These are phyloP conservation scores for Tricholoma saponaceum DNA, from an alignment of 768 basidiomycete genomes.

Conservation along the genomic window DNA sequence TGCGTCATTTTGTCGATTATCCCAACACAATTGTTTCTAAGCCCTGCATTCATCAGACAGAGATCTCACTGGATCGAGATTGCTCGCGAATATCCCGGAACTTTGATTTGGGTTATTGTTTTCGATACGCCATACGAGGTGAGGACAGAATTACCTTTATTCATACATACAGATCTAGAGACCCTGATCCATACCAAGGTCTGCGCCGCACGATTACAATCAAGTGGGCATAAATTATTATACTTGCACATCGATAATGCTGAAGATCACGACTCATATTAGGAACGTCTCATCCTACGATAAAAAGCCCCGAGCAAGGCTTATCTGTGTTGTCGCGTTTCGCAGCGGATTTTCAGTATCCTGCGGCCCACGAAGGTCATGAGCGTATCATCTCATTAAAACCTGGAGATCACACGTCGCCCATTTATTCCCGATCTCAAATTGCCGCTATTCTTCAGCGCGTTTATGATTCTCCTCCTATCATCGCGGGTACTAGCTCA, in stretches of 20 bases:
- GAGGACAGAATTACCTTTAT: slow-evolving; percentile 19
- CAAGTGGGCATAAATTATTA: slow-evolving; percentile 40
- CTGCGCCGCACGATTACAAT: slow-evolving; percentile 56
- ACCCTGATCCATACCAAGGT: slow-evolving; percentile 35
- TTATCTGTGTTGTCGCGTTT: slow-evolving; percentile 63
- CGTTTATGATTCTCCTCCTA: slow-evolving; percentile 40
- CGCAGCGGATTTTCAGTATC: slow-evolving; percentile 53
- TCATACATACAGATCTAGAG: slow-evolving; percentile 2
- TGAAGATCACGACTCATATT: slow-evolving; percentile 14
- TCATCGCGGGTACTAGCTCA: slow-evolving; percentile 15
- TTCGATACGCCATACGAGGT: slow-evolving; percentile 79
- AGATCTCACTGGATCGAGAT: slow-evolving; percentile 73
- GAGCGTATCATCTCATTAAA: slow-evolving; percentile 51
- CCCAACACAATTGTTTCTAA: slow-evolving; percentile 8
- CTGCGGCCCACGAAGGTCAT: slow-evolving; percentile 58
- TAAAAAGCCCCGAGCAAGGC: slow-evolving; percentile 55
- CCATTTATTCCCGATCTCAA: slow-evolving; percentile 48
- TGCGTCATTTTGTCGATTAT: slow-evolving; percentile 29
- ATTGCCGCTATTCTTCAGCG: slow-evolving; percentile 49
- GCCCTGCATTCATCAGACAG: slow-evolving; percentile 41
- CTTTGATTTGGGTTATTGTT: slow-evolving; percentile 66
- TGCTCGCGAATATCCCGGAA: slow-evolving; percentile 60
- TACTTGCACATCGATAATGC: slow-evolving; percentile 3
- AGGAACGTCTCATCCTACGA: slow-evolving; percentile 79
- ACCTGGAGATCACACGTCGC: slow-evolving; percentile 35